Evolutionary conservation across 352 stramenopile genomes (phyloP).

Genomic region (Phytophthora cryptogea): DNA sequence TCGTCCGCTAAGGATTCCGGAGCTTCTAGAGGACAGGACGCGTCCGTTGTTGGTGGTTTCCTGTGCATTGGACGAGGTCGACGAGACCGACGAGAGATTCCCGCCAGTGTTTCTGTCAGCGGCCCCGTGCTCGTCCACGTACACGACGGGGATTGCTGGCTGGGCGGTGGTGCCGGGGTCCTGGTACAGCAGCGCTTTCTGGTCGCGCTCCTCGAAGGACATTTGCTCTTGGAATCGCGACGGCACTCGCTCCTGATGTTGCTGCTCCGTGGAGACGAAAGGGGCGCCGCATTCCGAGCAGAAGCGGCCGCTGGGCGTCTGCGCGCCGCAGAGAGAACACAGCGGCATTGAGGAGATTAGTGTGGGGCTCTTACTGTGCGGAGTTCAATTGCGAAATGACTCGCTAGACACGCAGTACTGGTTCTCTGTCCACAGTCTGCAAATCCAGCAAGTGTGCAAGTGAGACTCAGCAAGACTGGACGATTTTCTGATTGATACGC

Average conservation of each 20-base stretch:
- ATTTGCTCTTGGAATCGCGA: slow-evolving; percentile 36
- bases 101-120: slow-evolving; percentile 9
- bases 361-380: slow-evolving; percentile 3
- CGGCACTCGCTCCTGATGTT: slow-evolving; percentile 15
- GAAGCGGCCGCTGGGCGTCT: slow-evolving; percentile 34
- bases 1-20: slow-evolving; percentile 43
- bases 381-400: slow-evolving; percentile 13
- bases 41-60: slow-evolving; percentile 6
- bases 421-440: slow-evolving; percentile 17
- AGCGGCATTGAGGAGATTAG: neutral
- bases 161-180: neutral
- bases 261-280: slow-evolving; percentile 11
- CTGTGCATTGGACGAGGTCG: slow-evolving; percentile 14
- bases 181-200: slow-evolving; percentile 37
- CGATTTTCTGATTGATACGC: slow-evolving; percentile 15
- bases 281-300: slow-evolving; percentile 38
- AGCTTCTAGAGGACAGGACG: slow-evolving; percentile 13
- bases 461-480: slow-evolving; percentile 10
- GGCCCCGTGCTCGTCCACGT: slow-evolving; percentile 25
- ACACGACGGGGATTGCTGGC: slow-evolving; percentile 34
- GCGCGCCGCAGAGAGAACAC: slow-evolving; percentile 17
- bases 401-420: slow-evolving; percentile 4
- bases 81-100: slow-evolving; percentile 18
- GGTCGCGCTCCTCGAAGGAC: slow-evolving; percentile 31
- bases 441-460: slow-evolving; percentile 5